phyloP scores from a whole-genome alignment of 2,329 filamentous ascomycete genomes.

The Dactylellina parvicollis region DNA sequence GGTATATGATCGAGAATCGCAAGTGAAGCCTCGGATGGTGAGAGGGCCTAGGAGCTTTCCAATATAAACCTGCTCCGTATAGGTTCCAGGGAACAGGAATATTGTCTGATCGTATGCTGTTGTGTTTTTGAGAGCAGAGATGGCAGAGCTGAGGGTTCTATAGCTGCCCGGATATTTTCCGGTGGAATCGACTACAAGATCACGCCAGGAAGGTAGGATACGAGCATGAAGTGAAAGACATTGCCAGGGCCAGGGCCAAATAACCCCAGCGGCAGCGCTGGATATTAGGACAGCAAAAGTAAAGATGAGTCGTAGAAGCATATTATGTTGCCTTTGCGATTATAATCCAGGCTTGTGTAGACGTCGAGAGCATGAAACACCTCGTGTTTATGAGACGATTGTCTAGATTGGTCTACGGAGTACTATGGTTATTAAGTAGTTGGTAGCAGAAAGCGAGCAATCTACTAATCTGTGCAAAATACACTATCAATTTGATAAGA shows the following conservation, averaged over 20 bases:
- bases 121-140: slow-evolving; percentile 38
- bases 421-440: not conserved
- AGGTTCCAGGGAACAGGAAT: slow-evolving; percentile 71
- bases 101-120: slow-evolving; percentile 60
- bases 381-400: not conserved
- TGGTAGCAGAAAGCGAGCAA: not conserved
- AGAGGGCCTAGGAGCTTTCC: slow-evolving; percentile 64
- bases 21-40: slow-evolving; percentile 70
- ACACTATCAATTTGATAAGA: not conserved
- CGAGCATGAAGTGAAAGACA: slow-evolving; percentile 27
- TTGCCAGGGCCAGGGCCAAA: slow-evolving; percentile 25
- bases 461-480: not conserved
- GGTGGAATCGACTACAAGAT: slow-evolving; percentile 34
- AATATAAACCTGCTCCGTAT: slow-evolving; percentile 71
- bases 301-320: slow-evolving; percentile 16
- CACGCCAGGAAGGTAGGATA: slow-evolving; percentile 13
- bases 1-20: slow-evolving; percentile 66
- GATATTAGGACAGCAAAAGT: slow-evolving; percentile 5
- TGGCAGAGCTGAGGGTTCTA: slow-evolving; percentile 20
- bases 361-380: not conserved
- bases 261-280: slow-evolving; percentile 12
- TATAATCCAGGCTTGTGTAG: not conserved
- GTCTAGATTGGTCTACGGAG: not conserved
- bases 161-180: slow-evolving; percentile 35
- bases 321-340: not conserved